These are phyloP conservation scores for Pyrenopolyporus hunteri DNA, from an alignment of 495 filamentous ascomycete species.

Conservation along the genomic window DNA sequence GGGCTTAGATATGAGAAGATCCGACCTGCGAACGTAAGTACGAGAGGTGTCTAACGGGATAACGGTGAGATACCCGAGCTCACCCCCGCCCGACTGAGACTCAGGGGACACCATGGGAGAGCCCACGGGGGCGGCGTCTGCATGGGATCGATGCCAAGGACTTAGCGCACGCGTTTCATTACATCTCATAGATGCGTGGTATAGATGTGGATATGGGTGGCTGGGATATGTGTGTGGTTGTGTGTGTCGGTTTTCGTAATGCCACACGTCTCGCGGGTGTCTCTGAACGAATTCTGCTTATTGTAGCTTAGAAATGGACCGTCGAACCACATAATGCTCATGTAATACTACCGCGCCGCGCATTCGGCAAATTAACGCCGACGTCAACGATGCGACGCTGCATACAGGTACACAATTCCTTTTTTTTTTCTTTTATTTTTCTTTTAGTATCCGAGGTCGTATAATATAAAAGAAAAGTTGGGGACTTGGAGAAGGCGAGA, in stretches of 20 bases:
- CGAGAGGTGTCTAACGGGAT: not conserved
- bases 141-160: constrained; percentile 12
- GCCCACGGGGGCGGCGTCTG: not conserved
- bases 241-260: not conserved
- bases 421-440: no score
- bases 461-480: constrained; percentile 19
- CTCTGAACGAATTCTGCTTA: no score
- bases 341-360: constrained; percentile 19
- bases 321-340: constrained; percentile 28
- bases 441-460: constrained; percentile 8
- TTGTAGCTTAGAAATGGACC: constrained; percentile 34
- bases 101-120: not conserved
- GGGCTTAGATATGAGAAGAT: constrained; percentile 15
- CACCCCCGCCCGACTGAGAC: constrained; percentile 14
- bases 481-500: constrained; percentile 13
- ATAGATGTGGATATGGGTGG: no score
- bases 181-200: no score
- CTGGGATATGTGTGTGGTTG: no score
- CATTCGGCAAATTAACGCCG: constrained; percentile 14
- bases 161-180: constrained; percentile 5
- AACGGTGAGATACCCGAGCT: constrained; percentile 4
- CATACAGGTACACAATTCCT: no score
- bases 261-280: constrained; percentile 1
- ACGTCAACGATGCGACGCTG: constrained; percentile 5
- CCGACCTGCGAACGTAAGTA: constrained; percentile 18